Percentiles rank a stretch among this genome's conserved stretches.
Evolutionary conservation across 1,139 yeast genomes (phyloP).

Genomic region (Diutina catenulata): DNA sequence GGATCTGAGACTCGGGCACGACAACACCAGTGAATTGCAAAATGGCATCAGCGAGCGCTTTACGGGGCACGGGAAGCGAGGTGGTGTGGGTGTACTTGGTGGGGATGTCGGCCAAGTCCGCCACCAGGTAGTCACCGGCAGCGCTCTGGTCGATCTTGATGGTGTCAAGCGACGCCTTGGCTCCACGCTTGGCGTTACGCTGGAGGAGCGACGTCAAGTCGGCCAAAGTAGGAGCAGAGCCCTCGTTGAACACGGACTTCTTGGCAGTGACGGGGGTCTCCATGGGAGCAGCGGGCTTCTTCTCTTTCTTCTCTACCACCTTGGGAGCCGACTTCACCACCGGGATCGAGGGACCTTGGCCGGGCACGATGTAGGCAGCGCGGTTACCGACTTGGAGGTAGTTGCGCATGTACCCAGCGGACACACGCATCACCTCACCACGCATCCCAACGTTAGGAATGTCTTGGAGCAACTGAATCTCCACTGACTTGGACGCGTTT

Average conservation of each 20-base stretch:
- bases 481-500: slow-evolving; percentile 3
- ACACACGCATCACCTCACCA: slow-evolving; percentile 70
- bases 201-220: slow-evolving; percentile 27
- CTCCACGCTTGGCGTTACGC: slow-evolving; percentile 15
- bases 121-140: slow-evolving; percentile 14
- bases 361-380: slow-evolving; percentile 54
- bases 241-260: slow-evolving; percentile 6
- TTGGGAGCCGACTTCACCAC: slow-evolving; percentile 24
- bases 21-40: slow-evolving; percentile 21
- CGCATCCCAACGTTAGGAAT: slow-evolving; percentile 45
- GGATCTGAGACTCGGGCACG: slow-evolving; percentile 17
- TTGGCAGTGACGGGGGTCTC: slow-evolving; percentile 6
- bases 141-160: slow-evolving; percentile 5
- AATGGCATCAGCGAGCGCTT: slow-evolving; percentile 14
- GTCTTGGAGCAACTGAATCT: slow-evolving; percentile 56
- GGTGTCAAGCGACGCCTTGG: slow-evolving; percentile 7
- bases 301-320: slow-evolving; percentile 7
- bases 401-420: slow-evolving; percentile 77
- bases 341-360: slow-evolving; percentile 48
- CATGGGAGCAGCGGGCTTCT: slow-evolving; percentile 6
- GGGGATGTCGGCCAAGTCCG: slow-evolving; percentile 26
- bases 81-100: slow-evolving; percentile 13
- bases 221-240: slow-evolving; percentile 22
- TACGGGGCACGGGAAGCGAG: slow-evolving; percentile 20
- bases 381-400: slow-evolving; percentile 57